Conservation (phyloP, 2,329 filamentous ascomycete species). For the Daldinia sp. region DNA sequence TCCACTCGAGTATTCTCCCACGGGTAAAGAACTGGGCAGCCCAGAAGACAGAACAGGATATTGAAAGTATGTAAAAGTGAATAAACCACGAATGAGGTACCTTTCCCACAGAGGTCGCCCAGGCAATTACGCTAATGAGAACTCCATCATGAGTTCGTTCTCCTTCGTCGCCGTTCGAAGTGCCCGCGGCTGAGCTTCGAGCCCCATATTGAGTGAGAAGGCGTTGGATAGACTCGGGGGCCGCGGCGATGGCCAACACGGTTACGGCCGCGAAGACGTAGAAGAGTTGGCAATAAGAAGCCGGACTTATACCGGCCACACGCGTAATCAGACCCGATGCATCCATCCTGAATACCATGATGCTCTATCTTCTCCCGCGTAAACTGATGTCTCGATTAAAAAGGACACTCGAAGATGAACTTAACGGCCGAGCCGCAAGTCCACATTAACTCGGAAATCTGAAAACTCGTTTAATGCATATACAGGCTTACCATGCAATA, state of each 20-base stretch:
- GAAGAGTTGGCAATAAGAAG: conserved; percentile 55
- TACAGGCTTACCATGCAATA: neutral
- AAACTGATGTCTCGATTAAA: neutral
- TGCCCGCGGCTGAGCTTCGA: conserved; percentile 44
- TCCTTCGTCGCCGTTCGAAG: conserved; percentile 13
- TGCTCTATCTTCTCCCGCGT: neutral
- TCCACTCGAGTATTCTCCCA: conserved; percentile 61
- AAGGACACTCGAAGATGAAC: neutral
- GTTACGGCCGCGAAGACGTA: conserved; percentile 54
- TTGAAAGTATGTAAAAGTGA: conserved; percentile 83
- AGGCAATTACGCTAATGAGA: conserved; percentile 45
- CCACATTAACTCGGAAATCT: neutral
- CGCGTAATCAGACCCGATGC: conserved; percentile 12
- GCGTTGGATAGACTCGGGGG: conserved; percentile 55
- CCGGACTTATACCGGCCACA: conserved; percentile 37
- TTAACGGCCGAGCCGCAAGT: neutral
- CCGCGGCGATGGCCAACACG: conserved; percentile 53
- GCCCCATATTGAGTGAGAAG: conserved; percentile 62
- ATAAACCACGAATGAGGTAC: conserved; percentile 91
- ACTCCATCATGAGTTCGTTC: conserved; percentile 10
- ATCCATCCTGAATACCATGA: conserved; percentile 1
- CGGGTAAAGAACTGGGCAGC: conserved; percentile 65
- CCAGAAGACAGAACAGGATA: conserved; percentile 78
- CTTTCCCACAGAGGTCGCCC: conserved; percentile 55
- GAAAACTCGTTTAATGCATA: neutral